Evolutionary conservation across 768 basidiomycete species (phyloP).

Genomic region (Tulasnella sp.): DNA sequence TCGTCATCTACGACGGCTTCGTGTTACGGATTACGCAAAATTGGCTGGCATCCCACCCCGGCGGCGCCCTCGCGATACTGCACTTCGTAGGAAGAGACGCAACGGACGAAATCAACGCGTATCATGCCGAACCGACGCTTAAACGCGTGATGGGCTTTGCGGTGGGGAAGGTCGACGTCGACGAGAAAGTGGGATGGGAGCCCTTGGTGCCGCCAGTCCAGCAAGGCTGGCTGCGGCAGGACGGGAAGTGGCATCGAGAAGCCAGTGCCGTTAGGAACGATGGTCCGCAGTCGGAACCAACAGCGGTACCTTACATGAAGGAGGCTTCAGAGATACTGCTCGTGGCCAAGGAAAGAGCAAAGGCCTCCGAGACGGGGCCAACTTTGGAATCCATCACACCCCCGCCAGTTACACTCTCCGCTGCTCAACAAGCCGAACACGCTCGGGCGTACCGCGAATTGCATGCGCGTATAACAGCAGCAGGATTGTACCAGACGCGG

Average conservation of each 20-base stretch:
- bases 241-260: constrained; percentile 65
- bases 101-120: constrained; percentile 91
- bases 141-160: constrained; percentile 63
- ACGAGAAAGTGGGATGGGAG: constrained; percentile 57
- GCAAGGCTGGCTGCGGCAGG: constrained; percentile 77
- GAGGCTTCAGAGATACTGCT: constrained; percentile 63
- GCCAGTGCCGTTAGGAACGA: constrained; percentile 52
- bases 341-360: constrained; percentile 50
- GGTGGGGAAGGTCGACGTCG: constrained; percentile 66
- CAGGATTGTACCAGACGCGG: constrained; percentile 83
- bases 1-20: constrained; percentile 71
- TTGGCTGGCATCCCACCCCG: constrained; percentile 90
- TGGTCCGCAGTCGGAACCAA: constrained; percentile 23
- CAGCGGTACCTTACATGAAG: not conserved
- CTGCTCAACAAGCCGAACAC: constrained; percentile 59
- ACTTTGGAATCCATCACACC: constrained; percentile 30
- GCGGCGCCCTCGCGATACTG: constrained; percentile 83
- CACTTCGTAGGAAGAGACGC: constrained; percentile 97
- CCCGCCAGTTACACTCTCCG: constrained; percentile 54
- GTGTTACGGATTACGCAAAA: constrained; percentile 66
- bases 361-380: constrained; percentile 42
- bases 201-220: constrained; percentile 86
- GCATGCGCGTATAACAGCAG: constrained; percentile 69
- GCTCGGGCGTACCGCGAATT: constrained; percentile 80
- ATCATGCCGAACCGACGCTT: constrained; percentile 67